Evolutionary conservation across 768 basidiomycete genomes (phyloP).

Genomic region (Trametes cingulata): DNA sequence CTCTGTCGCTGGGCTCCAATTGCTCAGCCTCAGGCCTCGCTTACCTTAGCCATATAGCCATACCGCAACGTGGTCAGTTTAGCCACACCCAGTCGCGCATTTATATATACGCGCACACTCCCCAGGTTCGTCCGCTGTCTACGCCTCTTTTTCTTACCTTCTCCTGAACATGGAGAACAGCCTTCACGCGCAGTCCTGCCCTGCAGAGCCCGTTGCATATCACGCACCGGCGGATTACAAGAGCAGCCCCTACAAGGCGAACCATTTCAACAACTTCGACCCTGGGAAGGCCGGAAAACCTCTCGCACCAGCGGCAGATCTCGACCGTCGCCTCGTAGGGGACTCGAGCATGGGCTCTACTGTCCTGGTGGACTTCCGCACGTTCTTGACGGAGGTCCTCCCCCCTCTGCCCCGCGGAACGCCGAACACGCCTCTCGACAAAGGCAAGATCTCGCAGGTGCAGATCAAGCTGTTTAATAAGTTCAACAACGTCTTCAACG

Average conservation of each 20-base stretch:
- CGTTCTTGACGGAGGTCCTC: background rate
- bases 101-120: too few species aligned
- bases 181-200: too few species aligned
- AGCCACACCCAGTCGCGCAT: too few species aligned
- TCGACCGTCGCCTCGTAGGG: background rate
- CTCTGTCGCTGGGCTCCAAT: background rate
- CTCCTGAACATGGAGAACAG: too few species aligned
- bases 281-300: background rate
- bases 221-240: background rate
- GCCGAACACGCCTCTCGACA: background rate
- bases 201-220: too few species aligned
- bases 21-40: background rate
- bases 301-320: background rate
- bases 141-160: too few species aligned
- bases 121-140: too few species aligned
- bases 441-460: background rate
- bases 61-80: too few species aligned
- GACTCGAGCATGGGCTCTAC: background rate
- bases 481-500: too few species aligned
- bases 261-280: background rate
- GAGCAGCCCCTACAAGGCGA: background rate
- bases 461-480: background rate
- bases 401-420: background rate
- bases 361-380: background rate
- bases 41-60: too few species aligned